phyloP scores from a whole-genome alignment of 2,329 filamentous ascomycete genomes.

The Neoarthrinium moseri region DNA sequence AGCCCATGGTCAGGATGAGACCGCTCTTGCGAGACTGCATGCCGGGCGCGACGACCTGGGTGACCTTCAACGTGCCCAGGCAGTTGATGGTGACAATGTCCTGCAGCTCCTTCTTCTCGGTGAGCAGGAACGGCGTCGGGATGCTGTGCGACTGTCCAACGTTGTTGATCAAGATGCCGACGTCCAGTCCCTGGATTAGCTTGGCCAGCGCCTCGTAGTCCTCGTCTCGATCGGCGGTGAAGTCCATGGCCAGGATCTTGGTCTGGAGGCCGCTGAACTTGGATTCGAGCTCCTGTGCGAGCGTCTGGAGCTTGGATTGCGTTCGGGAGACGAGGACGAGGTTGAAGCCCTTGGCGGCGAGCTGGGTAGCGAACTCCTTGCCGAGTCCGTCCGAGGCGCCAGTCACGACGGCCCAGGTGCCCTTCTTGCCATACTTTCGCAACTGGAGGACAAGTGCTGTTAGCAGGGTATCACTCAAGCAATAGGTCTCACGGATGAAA shows the following conservation, averaged over 20 bases:
- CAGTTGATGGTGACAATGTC: constrained; percentile 97
- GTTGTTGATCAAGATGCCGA: constrained; percentile 93
- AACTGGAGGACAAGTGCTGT: constrained; percentile 54
- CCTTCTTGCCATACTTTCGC: constrained; percentile 84
- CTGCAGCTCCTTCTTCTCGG: constrained; percentile 74
- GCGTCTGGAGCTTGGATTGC: constrained; percentile 79
- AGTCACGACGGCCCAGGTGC: constrained; percentile 91
- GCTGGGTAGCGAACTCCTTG: constrained; percentile 90
- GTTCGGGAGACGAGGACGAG: constrained; percentile 93
- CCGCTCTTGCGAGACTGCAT: constrained; percentile 84
- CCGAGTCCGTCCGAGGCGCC: constrained; percentile 95
- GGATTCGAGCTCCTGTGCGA: constrained; percentile 72
- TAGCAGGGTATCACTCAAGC: not conserved
- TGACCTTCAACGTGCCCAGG: constrained; percentile 83
- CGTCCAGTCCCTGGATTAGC: constrained; percentile 70
- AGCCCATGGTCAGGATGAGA: constrained; percentile 94
- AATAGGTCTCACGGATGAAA: too few relatives aligned
- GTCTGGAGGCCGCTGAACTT: constrained; percentile 69
- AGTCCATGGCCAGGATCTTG: constrained; percentile 89
- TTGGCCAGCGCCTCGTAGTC: constrained; percentile 76
- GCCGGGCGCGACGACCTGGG: constrained; percentile 78
- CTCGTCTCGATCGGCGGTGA: constrained; percentile 71
- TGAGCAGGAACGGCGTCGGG: constrained; percentile 84
- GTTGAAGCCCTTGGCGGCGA: constrained; percentile 91
- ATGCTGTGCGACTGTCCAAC: constrained; percentile 94